These are phyloP conservation scores for Diutina scorzettiae DNA, from an alignment of 1,139 yeast genomes.

Conservation along the genomic window DNA sequence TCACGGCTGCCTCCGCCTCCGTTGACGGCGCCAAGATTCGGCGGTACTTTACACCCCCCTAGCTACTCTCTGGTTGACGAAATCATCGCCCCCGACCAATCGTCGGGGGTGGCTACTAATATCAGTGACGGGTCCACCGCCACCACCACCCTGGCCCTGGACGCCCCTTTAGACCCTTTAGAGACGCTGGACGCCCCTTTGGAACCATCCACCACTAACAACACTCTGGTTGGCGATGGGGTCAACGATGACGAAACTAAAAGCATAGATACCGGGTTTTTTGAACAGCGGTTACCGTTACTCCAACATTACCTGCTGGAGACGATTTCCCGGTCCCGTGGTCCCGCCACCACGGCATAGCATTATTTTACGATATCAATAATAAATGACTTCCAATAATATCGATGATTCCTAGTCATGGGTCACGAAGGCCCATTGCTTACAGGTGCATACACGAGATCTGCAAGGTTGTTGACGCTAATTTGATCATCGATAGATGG, in stretches of 20 bases:
- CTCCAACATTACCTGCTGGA: constrained; percentile 7
- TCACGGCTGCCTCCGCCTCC: background rate
- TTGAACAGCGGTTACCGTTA: constrained; percentile 9
- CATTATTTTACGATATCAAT: no score
- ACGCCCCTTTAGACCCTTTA: constrained; percentile 1
- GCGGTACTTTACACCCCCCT: background rate
- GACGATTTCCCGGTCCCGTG: background rate
- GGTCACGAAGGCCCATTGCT: no score
- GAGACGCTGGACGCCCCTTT: constrained; percentile 2
- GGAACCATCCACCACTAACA: background rate
- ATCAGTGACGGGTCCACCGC: background rate
- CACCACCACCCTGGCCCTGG: background rate
- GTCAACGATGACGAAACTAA: constrained; percentile 7
- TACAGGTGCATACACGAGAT: no score
- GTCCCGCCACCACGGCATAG: no score
- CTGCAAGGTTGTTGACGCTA: no score
- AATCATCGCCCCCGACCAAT: background rate
- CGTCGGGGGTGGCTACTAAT: no score
- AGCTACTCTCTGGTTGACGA: constrained; percentile 1
- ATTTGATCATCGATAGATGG: no score
- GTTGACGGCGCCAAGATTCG: background rate
- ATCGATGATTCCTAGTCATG: no score
- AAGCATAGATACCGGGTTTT: constrained; percentile 2
- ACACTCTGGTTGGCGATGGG: constrained; percentile 7
- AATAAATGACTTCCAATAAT: no score